Evolutionary conservation across 345 rosid species (phyloP).

Genomic region (Diplotaxis tenuifolia): DNA sequence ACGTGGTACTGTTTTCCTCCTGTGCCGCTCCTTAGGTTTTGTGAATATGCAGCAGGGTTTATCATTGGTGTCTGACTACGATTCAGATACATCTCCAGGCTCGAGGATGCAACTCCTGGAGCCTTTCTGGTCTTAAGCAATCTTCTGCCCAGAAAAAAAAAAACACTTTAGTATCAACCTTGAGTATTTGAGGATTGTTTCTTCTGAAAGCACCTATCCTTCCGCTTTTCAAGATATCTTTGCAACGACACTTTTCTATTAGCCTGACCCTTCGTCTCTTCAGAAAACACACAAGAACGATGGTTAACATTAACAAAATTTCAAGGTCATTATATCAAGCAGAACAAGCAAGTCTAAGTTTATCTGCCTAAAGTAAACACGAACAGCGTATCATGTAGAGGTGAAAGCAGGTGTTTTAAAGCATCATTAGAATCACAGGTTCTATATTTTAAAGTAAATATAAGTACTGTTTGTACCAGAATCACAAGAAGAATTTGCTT

Average conservation of each 20-base stretch:
- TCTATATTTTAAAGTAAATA: no score
- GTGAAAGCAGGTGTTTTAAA: no score
- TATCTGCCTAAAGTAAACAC: neutral
- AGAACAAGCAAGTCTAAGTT: neutral
- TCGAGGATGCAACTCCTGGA: conserved; percentile 46
- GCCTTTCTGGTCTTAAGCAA: conserved; percentile 52
- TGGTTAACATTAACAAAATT: neutral
- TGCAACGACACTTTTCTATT: conserved; percentile 58
- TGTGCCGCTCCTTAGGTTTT: conserved; percentile 26
- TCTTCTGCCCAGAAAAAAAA: conserved; percentile 47
- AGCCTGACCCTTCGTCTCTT: conserved; percentile 58
- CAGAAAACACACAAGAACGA: conserved; percentile 27
- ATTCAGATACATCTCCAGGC: conserved; percentile 53
- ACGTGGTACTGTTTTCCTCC: conserved; percentile 20
- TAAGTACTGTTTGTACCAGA: neutral
- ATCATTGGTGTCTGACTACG: conserved; percentile 36
- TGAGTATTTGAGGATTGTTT: no score
- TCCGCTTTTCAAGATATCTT: conserved; percentile 65
- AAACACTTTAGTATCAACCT: neutral
- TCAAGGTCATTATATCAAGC: neutral
- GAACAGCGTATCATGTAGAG: neutral
- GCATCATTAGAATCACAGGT: neutral
- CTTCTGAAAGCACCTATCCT: neutral
- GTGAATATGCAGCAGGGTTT: conserved; percentile 44
- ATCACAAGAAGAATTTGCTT: conserved; percentile 3